Evolutionary conservation across 129 eudicot species (phyloP).

Genomic region (Erigeron canadensis): DNA sequence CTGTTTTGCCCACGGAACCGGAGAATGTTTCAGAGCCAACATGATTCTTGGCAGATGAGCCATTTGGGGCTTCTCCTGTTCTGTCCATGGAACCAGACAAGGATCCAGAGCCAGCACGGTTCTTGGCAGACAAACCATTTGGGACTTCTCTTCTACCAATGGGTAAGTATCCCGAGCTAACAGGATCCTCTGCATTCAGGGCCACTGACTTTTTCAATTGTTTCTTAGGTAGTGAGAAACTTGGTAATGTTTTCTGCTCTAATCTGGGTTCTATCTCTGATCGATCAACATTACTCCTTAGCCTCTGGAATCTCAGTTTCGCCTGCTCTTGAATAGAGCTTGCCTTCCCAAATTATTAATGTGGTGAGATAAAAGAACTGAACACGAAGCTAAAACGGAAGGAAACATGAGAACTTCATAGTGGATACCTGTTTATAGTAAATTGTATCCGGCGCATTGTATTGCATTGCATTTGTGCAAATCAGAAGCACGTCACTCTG

Average conservation of each 20-base stretch:
- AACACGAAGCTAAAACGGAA: conserved; percentile 5
- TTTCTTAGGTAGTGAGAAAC: conserved; percentile 50
- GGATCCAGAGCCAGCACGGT: conserved; percentile 71
- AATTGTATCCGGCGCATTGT: conserved; percentile 87
- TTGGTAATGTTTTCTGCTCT: conserved; percentile 45
- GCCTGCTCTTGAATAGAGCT: conserved; percentile 90
- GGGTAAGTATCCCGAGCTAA: no score
- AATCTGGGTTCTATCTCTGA: conserved; percentile 60
- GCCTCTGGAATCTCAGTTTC: conserved; percentile 64
- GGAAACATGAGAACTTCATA: neutral
- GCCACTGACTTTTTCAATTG: conserved; percentile 52
- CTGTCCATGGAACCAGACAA: conserved; percentile 63
- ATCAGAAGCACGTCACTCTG: conserved; percentile 88
- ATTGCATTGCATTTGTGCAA: conserved; percentile 92
- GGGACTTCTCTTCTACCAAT: no score
- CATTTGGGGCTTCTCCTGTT: conserved; percentile 50
- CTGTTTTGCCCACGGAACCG: conserved; percentile 59
- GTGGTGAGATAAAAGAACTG: conserved; percentile 32
- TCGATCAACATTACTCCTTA: conserved; percentile 46
- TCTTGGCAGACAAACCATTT: no score
- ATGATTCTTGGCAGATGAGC: conserved; percentile 37
- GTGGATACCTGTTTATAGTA: conserved; percentile 83
- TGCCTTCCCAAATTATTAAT: conserved; percentile 58
- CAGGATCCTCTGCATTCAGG: conserved; percentile 50
- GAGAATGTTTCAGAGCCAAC: conserved; percentile 41